Conservation (phyloP, 202 grass and related monocot genomes). For the Zoysia matrella region DNA sequence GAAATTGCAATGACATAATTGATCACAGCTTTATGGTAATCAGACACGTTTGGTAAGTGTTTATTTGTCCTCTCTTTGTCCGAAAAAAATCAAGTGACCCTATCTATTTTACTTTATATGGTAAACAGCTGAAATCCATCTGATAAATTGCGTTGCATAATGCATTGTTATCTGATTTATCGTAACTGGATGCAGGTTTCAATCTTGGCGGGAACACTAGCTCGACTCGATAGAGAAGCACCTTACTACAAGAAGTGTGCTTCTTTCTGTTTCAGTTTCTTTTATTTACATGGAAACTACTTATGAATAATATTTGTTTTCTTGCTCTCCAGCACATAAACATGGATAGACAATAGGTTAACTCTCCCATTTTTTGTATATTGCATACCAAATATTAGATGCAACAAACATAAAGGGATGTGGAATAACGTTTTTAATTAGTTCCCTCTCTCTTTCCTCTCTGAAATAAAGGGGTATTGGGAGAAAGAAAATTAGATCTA, state of each 20-base stretch:
- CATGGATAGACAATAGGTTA: neutral
- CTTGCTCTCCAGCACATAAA: neutral
- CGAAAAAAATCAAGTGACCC: neutral
- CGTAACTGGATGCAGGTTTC: constrained; percentile 74
- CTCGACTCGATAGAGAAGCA: constrained; percentile 92
- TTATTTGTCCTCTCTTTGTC: neutral
- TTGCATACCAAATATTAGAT: neutral
- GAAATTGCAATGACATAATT: neutral
- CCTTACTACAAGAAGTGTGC: constrained; percentile 54
- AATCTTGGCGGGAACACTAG: constrained; percentile 98
- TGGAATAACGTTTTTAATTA: neutral
- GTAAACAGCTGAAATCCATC: neutral
- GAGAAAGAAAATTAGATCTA: neutral
- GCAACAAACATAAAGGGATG: neutral
- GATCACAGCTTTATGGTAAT: neutral
- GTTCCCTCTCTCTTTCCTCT: neutral
- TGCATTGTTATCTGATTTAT: constrained; percentile 19
- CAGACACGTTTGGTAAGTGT: neutral
- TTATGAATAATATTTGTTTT: constrained; percentile 33
- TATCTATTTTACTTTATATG: neutral
- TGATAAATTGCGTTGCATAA: neutral
- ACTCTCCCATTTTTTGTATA: neutral
- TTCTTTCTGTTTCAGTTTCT: constrained; percentile 16
- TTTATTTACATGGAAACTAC: neutral
- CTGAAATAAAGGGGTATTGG: neutral